Conservation (phyloP, 495 filamentous ascomycete genomes). For the Penicillium paradoxum region DNA sequence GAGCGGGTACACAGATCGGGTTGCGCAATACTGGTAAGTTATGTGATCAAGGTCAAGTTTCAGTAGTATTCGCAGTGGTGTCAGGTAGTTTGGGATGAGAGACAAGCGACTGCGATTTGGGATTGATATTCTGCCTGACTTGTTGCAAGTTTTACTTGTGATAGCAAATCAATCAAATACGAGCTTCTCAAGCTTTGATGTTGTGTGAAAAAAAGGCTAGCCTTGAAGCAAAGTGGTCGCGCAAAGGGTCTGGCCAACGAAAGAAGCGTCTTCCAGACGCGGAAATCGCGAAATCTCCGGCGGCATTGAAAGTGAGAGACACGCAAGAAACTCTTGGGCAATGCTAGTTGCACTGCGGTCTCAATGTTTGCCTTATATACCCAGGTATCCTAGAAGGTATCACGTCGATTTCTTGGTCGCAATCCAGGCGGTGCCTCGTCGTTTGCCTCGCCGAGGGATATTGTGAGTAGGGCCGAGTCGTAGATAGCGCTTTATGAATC, state of each 20-base stretch:
- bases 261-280: slow-evolving; percentile 12
- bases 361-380: not conserved
- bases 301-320: slow-evolving; percentile 14
- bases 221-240: not conserved
- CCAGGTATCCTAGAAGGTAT: not conserved
- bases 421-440: slow-evolving; percentile 3
- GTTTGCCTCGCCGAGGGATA: slow-evolving; percentile 3
- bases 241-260: slow-evolving; percentile 13
- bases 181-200: not conserved
- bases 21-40: not conserved
- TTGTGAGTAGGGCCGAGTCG: not conserved
- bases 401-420: not conserved
- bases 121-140: not conserved
- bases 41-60: not conserved
- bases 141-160: not conserved
- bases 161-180: not conserved
- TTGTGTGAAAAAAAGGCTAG: not conserved
- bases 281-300: slow-evolving; percentile 5
- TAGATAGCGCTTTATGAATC: not conserved
- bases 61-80: not conserved
- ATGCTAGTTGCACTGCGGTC: not conserved
- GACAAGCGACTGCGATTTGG: not conserved
- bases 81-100: not conserved
- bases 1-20: not conserved
- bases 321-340: not conserved